phyloP scores from a whole-genome alignment of 2,329 filamentous ascomycete genomes.

The Beauveria sp. region DNA sequence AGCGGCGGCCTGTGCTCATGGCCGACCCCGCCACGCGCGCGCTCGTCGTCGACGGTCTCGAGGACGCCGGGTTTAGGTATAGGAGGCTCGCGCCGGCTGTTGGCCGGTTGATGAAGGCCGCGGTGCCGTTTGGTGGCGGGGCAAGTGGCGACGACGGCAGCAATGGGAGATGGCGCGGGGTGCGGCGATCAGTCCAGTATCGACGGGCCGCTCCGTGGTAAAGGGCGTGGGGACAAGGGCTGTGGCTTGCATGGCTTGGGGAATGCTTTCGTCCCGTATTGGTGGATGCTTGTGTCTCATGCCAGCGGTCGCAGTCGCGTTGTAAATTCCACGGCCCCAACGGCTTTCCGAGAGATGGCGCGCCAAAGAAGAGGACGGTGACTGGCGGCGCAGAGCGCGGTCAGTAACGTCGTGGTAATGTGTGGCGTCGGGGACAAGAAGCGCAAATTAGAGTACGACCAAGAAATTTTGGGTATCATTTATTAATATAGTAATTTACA shows the following conservation, averaged over 20 bases:
- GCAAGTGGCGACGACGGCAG: too few species aligned
- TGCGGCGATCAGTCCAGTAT: too few species aligned
- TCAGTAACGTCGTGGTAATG: constrained; percentile 29
- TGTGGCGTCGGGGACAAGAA: background rate
- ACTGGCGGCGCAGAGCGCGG: constrained; percentile 52
- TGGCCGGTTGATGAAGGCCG: constrained; percentile 49
- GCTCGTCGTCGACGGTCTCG: constrained; percentile 52
- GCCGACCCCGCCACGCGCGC: constrained; percentile 59
- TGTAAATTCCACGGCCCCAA: too few species aligned
- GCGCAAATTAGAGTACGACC: background rate
- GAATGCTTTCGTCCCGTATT: too few species aligned
- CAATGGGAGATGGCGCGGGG: too few species aligned
- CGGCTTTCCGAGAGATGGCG: too few species aligned
- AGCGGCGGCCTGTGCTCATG: constrained; percentile 40
- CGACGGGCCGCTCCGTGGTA: constrained; percentile 24
- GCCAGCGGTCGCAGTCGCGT: too few species aligned
- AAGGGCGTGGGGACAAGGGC: too few species aligned
- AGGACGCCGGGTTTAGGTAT: constrained; percentile 45
- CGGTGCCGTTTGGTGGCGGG: constrained; percentile 36
- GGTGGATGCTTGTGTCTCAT: too few species aligned
- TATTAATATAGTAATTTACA: constrained; percentile 10
- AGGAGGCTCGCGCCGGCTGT: constrained; percentile 45
- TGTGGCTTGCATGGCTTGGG: too few species aligned
- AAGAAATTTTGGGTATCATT: constrained; percentile 11
- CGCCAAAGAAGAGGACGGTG: constrained; percentile 44